phyloP scores from a whole-genome alignment of 257 asterid genomes.

The Lavandula angustifolia region DNA sequence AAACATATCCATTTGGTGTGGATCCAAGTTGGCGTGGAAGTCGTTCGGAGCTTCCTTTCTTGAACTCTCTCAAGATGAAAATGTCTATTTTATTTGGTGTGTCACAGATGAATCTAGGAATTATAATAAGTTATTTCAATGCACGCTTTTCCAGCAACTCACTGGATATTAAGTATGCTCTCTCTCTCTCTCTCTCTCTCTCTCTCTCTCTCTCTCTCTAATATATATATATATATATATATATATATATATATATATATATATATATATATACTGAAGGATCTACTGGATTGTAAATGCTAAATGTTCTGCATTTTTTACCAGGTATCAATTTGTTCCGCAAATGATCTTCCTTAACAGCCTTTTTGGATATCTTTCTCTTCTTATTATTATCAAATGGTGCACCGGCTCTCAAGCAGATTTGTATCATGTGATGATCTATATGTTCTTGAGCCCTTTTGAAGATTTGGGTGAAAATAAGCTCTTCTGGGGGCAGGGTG shows the following conservation, averaged over 20 bases:
- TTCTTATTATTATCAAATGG: constrained; percentile 88
- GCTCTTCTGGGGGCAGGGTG: constrained; percentile 90
- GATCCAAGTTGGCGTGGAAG: constrained; percentile 99
- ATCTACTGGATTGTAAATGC: constrained; percentile 28
- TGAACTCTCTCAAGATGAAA: constrained; percentile 98
- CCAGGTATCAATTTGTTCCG: constrained; percentile 95
- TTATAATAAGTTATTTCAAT: constrained; percentile 81
- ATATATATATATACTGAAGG: neutral
- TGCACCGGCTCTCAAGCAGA: constrained; percentile 97
- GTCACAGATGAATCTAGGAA: constrained; percentile 96
- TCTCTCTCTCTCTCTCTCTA: too few species aligned
- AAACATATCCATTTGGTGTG: constrained; percentile 94
- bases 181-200: constrained; percentile 27
- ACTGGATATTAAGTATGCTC: constrained; percentile 67
- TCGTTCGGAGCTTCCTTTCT: constrained; percentile 95
- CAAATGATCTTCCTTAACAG: constrained; percentile 92
- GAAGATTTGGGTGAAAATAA: constrained; percentile 84
- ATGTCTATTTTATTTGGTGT: constrained; percentile 92
- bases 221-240: too few species aligned
- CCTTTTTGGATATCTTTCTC: constrained; percentile 97
- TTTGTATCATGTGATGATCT: constrained; percentile 97
- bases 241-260: too few species aligned
- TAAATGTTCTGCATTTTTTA: constrained; percentile 32
- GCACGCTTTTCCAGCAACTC: constrained; percentile 74
- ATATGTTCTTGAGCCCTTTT: constrained; percentile 97